Percentiles rank a stretch among this genome's conserved stretches.
phyloP scores from a whole-genome alignment of 2,329 filamentous ascomycete genomes.

The Rhynchosporium secalis region DNA sequence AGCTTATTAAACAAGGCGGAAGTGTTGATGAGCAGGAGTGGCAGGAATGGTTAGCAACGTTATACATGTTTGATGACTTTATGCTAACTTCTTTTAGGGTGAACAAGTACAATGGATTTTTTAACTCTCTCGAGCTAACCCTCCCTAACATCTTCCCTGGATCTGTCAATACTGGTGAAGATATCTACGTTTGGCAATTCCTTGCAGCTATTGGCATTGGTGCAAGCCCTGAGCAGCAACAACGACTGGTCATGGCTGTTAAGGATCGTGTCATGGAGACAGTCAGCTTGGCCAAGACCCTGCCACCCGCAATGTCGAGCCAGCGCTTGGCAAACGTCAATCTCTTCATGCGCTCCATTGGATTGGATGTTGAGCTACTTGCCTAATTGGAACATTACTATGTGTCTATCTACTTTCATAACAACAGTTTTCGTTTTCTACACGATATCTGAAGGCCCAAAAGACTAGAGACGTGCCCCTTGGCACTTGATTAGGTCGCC shows the following conservation, averaged over 20 bases:
- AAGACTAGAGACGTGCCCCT: slow-evolving; percentile 22
- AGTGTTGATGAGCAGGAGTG: slow-evolving; percentile 70
- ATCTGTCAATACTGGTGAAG: slow-evolving; percentile 84
- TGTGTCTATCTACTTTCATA: slow-evolving; percentile 29
- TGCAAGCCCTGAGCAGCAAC: slow-evolving; percentile 91
- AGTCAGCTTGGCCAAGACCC: slow-evolving; percentile 81
- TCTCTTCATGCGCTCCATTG: slow-evolving; percentile 97
- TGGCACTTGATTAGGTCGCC: slow-evolving; percentile 29
- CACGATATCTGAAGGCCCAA: slow-evolving; percentile 25
- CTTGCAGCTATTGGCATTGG: slow-evolving; percentile 92
- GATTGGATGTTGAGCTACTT: slow-evolving; percentile 84
- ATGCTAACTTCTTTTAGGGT: slow-evolving; percentile 54
- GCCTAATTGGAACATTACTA: slow-evolving; percentile 30
- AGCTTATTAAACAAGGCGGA: slow-evolving; percentile 83
- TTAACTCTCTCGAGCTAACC: slow-evolving; percentile 81
- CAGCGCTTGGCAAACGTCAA: slow-evolving; percentile 90
- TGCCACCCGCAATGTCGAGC: slow-evolving; percentile 82
- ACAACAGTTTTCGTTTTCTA: slow-evolving; percentile 29
- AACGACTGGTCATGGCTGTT: slow-evolving; percentile 88
- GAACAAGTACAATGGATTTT: slow-evolving; percentile 79
- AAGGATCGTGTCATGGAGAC: slow-evolving; percentile 99
- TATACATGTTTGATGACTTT: not conserved
- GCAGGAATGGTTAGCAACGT: slow-evolving; percentile 68
- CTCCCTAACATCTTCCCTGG: slow-evolving; percentile 87
- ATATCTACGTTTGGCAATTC: slow-evolving; percentile 98